A percentile compares a stretch with the other conserved stretches of the same genome.
Conservation (phyloP, 345 rosid genomes). For the Noccaea bulbosa region DNA sequence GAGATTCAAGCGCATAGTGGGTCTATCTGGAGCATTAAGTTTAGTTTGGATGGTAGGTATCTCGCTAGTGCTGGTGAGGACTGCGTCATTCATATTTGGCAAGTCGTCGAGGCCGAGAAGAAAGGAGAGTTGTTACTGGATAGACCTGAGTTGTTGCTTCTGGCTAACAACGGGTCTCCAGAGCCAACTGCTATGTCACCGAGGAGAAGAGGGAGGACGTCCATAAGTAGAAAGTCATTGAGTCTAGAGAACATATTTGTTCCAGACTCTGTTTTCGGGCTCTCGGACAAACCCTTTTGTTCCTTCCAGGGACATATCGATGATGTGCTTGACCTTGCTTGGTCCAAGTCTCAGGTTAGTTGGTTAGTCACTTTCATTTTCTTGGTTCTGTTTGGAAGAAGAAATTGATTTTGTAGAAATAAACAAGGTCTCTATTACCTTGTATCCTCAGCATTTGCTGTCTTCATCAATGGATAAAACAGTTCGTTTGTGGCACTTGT, state of each 20-base stretch:
- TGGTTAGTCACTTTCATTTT: not conserved
- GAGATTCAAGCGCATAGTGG: slow-evolving; percentile 95
- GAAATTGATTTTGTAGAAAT: not conserved
- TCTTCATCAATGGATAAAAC: slow-evolving; percentile 99
- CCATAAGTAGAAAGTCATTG: slow-evolving; percentile 77
- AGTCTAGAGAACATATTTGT: slow-evolving; percentile 68
- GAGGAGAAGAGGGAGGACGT: slow-evolving; percentile 75
- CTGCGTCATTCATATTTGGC: slow-evolving; percentile 82
- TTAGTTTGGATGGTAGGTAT: slow-evolving; percentile 91
- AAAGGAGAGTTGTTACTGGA: slow-evolving; percentile 81
- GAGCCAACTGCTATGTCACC: slow-evolving; percentile 72
- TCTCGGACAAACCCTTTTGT: slow-evolving; percentile 85
- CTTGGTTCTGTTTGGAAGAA: not conserved
- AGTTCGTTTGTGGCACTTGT: slow-evolving; percentile 88
- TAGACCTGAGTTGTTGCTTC: slow-evolving; percentile 62
- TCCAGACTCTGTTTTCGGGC: slow-evolving; percentile 84
- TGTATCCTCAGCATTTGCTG: slow-evolving; percentile 66
- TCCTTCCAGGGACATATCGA: slow-evolving; percentile 82
- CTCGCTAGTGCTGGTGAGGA: slow-evolving; percentile 99
- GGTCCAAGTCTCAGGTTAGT: slow-evolving; percentile 97
- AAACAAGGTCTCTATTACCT: slow-evolving; percentile 4
- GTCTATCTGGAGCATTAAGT: slow-evolving; percentile 92
- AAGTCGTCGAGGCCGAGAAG: slow-evolving; percentile 71
- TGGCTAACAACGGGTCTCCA: slow-evolving; percentile 73
- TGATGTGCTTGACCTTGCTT: slow-evolving; percentile 96